These are phyloP conservation scores for Pseudoscleropodium purum DNA, from an alignment of 225 moss, liverwort and hornwort species.

Conservation along the genomic window DNA sequence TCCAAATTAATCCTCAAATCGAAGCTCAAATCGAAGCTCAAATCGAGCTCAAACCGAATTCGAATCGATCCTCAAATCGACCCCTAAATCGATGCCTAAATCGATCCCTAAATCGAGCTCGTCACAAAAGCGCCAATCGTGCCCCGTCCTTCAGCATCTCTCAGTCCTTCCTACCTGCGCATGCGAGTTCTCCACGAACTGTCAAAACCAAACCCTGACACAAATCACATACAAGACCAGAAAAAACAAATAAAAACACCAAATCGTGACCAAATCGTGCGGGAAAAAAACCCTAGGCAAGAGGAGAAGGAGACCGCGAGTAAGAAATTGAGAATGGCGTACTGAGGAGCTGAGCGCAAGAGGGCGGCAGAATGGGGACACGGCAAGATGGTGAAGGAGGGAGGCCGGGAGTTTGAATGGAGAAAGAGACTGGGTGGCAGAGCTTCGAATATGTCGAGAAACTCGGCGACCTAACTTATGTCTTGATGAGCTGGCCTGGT, in stretches of 20 bases:
- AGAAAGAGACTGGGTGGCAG: not conserved
- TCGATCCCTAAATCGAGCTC: not conserved
- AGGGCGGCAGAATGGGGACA: not conserved
- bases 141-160: not conserved
- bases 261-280: not conserved
- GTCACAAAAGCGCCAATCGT: not conserved
- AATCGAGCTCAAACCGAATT: not conserved
- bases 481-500: not conserved
- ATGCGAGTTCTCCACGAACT: not conserved
- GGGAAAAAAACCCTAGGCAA: not conserved
- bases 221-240: not conserved
- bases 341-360: not conserved
- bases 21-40: not conserved
- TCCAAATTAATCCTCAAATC: not conserved
- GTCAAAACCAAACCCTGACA: not conserved
- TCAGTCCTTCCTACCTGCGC: not conserved
- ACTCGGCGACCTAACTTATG: not conserved
- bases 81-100: not conserved
- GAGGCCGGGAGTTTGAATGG: not conserved
- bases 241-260: no score
- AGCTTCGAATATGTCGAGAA: not conserved
- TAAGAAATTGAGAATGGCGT: not conserved
- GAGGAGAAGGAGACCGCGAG: not conserved
- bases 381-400: not conserved
- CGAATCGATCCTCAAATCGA: not conserved